Evolutionary conservation across 2,329 filamentous ascomycete genomes (phyloP), one percentile per base, ranked within the genome.

Genomic region (Neonectria hederae): DNA sequence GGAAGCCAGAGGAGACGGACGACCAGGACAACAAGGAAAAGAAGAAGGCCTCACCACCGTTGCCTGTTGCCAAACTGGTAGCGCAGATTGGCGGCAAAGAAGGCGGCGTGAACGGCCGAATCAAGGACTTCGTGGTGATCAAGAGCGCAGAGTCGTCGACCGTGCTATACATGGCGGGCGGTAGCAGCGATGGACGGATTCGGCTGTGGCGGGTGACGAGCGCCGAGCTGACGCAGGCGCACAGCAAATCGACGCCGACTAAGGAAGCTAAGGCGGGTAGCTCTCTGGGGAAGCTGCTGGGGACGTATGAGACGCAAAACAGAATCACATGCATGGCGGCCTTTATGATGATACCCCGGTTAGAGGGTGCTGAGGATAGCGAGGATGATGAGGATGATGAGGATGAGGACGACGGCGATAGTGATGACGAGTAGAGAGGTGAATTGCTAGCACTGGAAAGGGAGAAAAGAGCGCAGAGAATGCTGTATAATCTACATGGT

Each of bases 101-200:
- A 30, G 85, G 84, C 2, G 90, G 89, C 0, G 85, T 96, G 54
- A 80, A 81, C 3, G 86, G 88, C 11, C 89, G 96, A 55, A 89
- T 98, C 77, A 99, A 98, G 81, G 94, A 97, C 75, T 97, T 98
- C 77, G 86, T 89, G 63, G 80, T 94, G 35, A 72, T 96, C 53
- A 77, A 79, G 54, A 77, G 80, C 42, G 73, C 77, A 45, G 74
- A 76, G 22, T 76, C 81, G 67, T 69, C 78, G 62, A 73, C 78
- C 61, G 73, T 81, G 75, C 65, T 84, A 62, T 82, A 91, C 65
- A 78, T 97, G 45, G 83, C 93, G 5, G 89, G 93, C 7, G 94
- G 87, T 7, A 90, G 92, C 79, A 98, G 94, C 76, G 93, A 97
- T 72, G 96, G 96, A 32, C 87, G 89, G 54, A 81, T 97, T n/a